These are phyloP conservation scores for Podila minutissima DNA, from an alignment of 192 early-diverging fungal species.

Conservation along the genomic window DNA sequence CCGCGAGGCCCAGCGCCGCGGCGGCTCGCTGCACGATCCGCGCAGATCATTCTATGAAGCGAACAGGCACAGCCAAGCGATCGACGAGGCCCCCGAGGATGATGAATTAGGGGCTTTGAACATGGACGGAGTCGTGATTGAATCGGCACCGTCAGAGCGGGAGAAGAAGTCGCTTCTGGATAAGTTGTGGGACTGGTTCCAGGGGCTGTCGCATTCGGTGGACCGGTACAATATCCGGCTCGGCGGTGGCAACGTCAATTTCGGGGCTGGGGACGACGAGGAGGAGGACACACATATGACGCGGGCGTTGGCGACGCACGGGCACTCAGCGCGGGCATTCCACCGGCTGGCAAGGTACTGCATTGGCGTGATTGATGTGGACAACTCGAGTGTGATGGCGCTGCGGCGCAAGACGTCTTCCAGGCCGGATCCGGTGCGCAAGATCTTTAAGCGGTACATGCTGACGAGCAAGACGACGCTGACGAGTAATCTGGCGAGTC, in stretches of 20 bases:
- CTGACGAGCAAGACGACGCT: conserved; percentile 5
- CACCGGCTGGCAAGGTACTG: not conserved
- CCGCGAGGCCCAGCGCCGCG: not conserved
- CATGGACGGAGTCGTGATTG: not conserved
- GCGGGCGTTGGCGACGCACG: not conserved
- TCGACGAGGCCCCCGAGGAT: not conserved
- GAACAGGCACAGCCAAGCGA: not conserved
- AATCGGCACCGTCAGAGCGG: not conserved
- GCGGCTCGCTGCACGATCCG: not conserved
- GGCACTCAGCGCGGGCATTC: not conserved
- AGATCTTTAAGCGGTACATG: conserved; percentile 15
- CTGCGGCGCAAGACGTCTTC: not conserved
- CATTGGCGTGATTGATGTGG: not conserved
- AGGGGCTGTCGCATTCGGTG: not conserved
- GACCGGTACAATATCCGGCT: not conserved
- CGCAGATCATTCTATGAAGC: not conserved
- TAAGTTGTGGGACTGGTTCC: not conserved
- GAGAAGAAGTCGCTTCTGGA: not conserved
- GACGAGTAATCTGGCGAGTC: not conserved
- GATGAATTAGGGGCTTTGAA: not conserved
- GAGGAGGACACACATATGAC: not conserved
- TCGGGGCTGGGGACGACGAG: not conserved
- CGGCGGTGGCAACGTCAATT: not conserved
- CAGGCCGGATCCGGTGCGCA: not conserved
- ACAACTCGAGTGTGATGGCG: not conserved